Conservation (phyloP, 1,284 basidiomycete genomes). For the Xerocomus amazonicus region DNA sequence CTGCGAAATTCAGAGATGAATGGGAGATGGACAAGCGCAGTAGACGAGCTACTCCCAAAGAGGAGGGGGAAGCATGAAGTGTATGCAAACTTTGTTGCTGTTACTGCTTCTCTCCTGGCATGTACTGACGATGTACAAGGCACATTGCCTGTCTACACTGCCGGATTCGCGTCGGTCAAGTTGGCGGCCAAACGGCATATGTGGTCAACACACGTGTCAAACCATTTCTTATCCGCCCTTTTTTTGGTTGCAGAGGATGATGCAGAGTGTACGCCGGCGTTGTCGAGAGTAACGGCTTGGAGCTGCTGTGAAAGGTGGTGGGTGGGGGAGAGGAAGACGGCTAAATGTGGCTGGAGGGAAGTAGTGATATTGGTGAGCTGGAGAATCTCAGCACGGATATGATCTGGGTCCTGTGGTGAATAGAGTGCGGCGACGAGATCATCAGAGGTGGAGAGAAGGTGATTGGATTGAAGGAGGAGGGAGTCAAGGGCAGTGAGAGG, state of each 20-base stretch:
- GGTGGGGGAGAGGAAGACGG: constrained; percentile 21
- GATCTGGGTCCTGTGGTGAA: constrained; percentile 50
- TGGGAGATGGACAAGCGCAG: constrained; percentile 35
- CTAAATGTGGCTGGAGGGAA: constrained; percentile 34
- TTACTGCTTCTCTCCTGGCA: neutral
- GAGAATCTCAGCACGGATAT: constrained; percentile 39
- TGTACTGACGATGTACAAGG: constrained; percentile 19
- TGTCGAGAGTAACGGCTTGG: constrained; percentile 32
- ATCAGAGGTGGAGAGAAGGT: constrained; percentile 53
- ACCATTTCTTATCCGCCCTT: constrained; percentile 46
- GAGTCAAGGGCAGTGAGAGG: constrained; percentile 41
- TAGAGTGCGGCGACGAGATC: constrained; percentile 64
- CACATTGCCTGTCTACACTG: constrained; percentile 7
- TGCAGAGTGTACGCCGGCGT: neutral
- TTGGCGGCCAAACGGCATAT: constrained; percentile 39
- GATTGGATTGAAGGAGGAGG: constrained; percentile 48
- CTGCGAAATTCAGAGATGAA: constrained; percentile 54
- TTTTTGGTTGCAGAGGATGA: constrained; percentile 19
- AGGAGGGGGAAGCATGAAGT: constrained; percentile 32
- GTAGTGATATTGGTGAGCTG: constrained; percentile 37
- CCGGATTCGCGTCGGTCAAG: neutral
- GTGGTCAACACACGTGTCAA: constrained; percentile 59
- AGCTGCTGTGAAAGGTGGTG: constrained; percentile 35
- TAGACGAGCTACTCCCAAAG: constrained; percentile 24
- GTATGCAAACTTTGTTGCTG: constrained; percentile 4